Evolutionary conservation across 768 basidiomycete species (phyloP).

Genomic region (Leucogyrophana mollusca): DNA sequence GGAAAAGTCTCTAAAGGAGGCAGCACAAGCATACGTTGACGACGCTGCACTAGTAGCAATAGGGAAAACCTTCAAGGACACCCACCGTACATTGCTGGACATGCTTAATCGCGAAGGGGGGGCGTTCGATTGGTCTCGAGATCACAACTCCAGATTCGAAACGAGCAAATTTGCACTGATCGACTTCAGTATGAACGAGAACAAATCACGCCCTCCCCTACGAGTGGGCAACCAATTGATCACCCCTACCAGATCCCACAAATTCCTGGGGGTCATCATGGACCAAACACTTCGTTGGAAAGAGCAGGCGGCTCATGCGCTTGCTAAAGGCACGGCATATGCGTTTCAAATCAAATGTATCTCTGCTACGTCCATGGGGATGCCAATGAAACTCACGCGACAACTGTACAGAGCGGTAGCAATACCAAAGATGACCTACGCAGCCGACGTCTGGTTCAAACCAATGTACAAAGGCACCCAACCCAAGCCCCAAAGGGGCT

Average conservation of each 20-base stretch:
- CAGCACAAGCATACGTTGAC: slow-evolving; percentile 29
- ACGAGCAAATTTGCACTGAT: slow-evolving; percentile 19
- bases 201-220: slow-evolving; percentile 1
- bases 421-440: slow-evolving; percentile 24
- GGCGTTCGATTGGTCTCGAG: slow-evolving; percentile 11
- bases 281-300: slow-evolving; percentile 18
- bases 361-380: slow-evolving; percentile 11
- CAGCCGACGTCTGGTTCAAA: slow-evolving; percentile 22
- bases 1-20: slow-evolving; percentile 4
- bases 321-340: neutral
- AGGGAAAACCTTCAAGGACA: slow-evolving; percentile 19
- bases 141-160: slow-evolving; percentile 23
- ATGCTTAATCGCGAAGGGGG: slow-evolving; percentile 23
- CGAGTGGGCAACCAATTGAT: too few relatives aligned
- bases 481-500: too few relatives aligned
- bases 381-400: slow-evolving; percentile 12
- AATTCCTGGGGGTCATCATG: slow-evolving; percentile 27
- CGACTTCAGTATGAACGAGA: slow-evolving; percentile 1
- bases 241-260: slow-evolving; percentile 3
- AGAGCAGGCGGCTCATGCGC: slow-evolving; percentile 11
- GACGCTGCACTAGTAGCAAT: slow-evolving; percentile 24
- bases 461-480: slow-evolving; percentile 5
- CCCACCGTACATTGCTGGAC: slow-evolving; percentile 13
- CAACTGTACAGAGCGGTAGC: slow-evolving; percentile 24
- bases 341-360: slow-evolving; percentile 5